Evolutionary conservation across 768 basidiomycete species (phyloP).

Genomic region (Podaxis mareebaensis): DNA sequence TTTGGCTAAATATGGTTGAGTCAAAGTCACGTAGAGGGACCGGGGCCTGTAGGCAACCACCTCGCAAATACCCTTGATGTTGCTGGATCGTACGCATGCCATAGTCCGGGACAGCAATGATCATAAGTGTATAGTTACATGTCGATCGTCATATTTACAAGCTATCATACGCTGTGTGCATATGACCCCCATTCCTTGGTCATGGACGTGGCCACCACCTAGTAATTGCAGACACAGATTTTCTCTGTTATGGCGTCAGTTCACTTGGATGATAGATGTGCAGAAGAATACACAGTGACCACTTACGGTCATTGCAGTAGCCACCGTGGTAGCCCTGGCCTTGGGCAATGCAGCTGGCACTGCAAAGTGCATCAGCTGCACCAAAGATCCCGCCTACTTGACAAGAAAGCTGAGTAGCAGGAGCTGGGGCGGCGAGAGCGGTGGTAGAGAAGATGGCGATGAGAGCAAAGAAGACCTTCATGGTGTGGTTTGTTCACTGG

Average conservation of each 20-base stretch:
- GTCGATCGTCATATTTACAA: no score
- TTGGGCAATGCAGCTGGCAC: slow-evolving; percentile 8
- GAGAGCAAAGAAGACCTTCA: not conserved
- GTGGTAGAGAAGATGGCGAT: not conserved
- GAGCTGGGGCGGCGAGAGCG: not conserved
- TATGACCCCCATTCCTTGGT: no score
- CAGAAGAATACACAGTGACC: not conserved
- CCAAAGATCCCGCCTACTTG: slow-evolving; percentile 11
- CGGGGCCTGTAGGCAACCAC: no score
- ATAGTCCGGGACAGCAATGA: no score
- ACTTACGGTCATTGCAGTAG: slow-evolving; percentile 12
- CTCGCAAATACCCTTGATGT: no score
- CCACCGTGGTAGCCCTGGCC: slow-evolving; percentile 7
- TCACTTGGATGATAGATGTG: not conserved
- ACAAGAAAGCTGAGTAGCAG: not conserved
- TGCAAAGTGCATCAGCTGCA: slow-evolving; percentile 10
- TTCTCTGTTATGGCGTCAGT: not conserved
- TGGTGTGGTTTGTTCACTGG: no score
- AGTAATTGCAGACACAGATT: not conserved
- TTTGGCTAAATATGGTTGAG: no score
- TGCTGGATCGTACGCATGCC: no score
- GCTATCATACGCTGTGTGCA: no score
- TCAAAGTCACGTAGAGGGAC: no score
- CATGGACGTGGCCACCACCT: no score
- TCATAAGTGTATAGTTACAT: no score